These are phyloP conservation scores for Cladosporium sp. DNA, from an alignment of 2,329 filamentous ascomycete species.

Conservation along the genomic window DNA sequence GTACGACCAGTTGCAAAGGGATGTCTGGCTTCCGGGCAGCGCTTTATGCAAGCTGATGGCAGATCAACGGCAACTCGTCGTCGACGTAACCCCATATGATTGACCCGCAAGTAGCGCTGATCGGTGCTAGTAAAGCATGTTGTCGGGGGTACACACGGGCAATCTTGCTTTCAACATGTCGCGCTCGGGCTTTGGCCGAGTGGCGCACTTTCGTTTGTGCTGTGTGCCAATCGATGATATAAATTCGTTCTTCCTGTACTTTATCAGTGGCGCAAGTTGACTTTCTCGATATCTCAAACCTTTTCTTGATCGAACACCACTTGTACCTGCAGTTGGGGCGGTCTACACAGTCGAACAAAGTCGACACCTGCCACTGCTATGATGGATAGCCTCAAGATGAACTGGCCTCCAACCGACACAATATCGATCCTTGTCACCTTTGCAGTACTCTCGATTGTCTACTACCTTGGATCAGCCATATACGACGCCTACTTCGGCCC, in stretches of 20 bases:
- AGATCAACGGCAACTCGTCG: not conserved
- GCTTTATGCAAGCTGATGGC: slow-evolving; percentile 1
- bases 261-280: not conserved
- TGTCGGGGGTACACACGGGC: not conserved
- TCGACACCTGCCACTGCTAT: not conserved
- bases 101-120: slow-evolving; percentile 1
- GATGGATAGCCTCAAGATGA: not conserved
- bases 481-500: slow-evolving; percentile 48
- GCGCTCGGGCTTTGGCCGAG: not conserved
- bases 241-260: not conserved
- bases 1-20: not conserved
- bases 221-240: not conserved
- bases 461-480: slow-evolving; percentile 24
- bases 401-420: slow-evolving; percentile 7
- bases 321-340: not conserved
- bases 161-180: not conserved
- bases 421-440: slow-evolving; percentile 17
- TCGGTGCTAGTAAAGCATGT: not conserved
- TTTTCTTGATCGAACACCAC: not conserved
- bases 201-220: not conserved
- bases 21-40: not conserved
- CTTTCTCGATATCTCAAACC: not conserved
- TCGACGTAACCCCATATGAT: not conserved
- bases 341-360: not conserved
- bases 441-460: slow-evolving; percentile 22